Evolutionary conservation across 2,329 filamentous ascomycete genomes (phyloP).

Genomic region (Aspergillus arachidicola): DNA sequence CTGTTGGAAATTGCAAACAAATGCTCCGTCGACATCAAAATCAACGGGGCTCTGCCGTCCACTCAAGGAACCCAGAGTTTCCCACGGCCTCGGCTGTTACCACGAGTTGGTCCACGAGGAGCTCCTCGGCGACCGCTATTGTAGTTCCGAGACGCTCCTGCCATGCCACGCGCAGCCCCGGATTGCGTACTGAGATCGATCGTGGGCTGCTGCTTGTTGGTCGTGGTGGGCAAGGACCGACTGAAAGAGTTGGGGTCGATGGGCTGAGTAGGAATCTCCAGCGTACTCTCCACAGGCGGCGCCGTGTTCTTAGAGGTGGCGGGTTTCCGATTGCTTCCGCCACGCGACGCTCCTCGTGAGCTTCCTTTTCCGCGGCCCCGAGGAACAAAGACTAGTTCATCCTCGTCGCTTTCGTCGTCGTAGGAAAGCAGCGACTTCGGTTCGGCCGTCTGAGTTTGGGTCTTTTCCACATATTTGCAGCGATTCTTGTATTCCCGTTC

Average conservation of each 20-base stretch:
- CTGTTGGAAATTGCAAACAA: slow-evolving; percentile 20
- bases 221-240: slow-evolving; percentile 37
- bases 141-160: slow-evolving; percentile 37
- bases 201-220: slow-evolving; percentile 26
- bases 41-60: slow-evolving; percentile 18
- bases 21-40: slow-evolving; percentile 24
- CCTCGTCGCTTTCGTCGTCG: slow-evolving; percentile 52
- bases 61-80: slow-evolving; percentile 51
- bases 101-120: slow-evolving; percentile 37
- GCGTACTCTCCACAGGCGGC: slow-evolving; percentile 30
- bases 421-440: slow-evolving; percentile 50
- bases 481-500: slow-evolving; percentile 49
- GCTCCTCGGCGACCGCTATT: slow-evolving; percentile 36
- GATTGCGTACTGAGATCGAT: slow-evolving; percentile 38
- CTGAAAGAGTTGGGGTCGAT: slow-evolving; percentile 54
- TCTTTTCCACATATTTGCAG: slow-evolving; percentile 50
- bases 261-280: slow-evolving; percentile 49
- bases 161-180: slow-evolving; percentile 37
- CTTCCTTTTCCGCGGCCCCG: slow-evolving; percentile 42
- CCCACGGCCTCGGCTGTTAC: slow-evolving; percentile 42
- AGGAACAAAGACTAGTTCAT: slow-evolving; percentile 51
- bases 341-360: slow-evolving; percentile 30
- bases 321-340: slow-evolving; percentile 33
- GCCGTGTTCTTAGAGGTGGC: slow-evolving; percentile 25
- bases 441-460: slow-evolving; percentile 43